Conservation (phyloP, 2,329 filamentous ascomycete species). For the Alternaria atra region DNA sequence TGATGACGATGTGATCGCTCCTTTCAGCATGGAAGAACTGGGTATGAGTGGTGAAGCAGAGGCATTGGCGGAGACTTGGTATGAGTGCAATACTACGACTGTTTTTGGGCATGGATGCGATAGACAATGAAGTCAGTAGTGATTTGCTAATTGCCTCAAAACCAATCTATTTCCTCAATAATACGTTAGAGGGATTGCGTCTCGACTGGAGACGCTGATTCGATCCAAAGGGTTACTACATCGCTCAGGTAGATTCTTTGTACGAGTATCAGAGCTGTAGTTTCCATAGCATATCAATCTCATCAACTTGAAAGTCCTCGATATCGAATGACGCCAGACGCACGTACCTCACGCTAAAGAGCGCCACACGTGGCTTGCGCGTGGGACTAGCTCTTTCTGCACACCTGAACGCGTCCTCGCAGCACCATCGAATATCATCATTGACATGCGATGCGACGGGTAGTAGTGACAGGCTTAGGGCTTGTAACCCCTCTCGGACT, state of each 20-base stretch:
- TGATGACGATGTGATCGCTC: constrained; percentile 23
- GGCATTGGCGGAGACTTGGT: neutral
- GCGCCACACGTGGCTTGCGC: constrained; percentile 28
- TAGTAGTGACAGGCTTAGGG: constrained; percentile 61
- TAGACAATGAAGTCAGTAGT: neutral
- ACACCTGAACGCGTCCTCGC: neutral
- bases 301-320: too few species aligned
- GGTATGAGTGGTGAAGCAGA: constrained; percentile 5
- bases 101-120: neutral
- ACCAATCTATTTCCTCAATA: too few species aligned
- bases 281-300: too few species aligned
- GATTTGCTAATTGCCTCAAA: neutral
- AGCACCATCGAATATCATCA: constrained; percentile 30
- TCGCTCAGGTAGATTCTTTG: too few species aligned
- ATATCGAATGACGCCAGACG: neutral
- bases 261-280: too few species aligned
- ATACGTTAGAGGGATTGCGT: too few species aligned
- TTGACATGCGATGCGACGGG: constrained; percentile 59
- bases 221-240: too few species aligned
- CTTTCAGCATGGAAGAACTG: constrained; percentile 17
- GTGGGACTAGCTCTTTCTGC: constrained; percentile 5
- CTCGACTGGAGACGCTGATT: too few species aligned
- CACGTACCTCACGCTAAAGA: constrained; percentile 1
- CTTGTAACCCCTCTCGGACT: constrained; percentile 76
- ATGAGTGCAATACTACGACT: neutral